Percentiles rank a stretch among this genome's conserved stretches.
Evolutionary conservation across 2,329 filamentous ascomycete genomes (phyloP).

Genomic region (Parasarocladium wereldwijsianum): DNA sequence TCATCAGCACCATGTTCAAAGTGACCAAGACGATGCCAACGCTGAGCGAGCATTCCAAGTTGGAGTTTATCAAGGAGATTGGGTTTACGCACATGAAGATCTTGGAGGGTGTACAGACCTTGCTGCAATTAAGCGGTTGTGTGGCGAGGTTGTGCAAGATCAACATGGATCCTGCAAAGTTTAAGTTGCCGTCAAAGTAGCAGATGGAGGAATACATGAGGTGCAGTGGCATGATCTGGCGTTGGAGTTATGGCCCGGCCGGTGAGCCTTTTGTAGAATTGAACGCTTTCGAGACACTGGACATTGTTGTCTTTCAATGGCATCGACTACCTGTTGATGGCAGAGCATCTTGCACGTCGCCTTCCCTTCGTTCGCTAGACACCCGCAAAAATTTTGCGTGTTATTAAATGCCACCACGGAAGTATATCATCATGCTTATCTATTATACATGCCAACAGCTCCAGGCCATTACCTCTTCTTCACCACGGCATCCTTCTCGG

Average conservation of each 20-base stretch:
- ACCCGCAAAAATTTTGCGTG: conserved; percentile 2
- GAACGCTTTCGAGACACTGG: not conserved
- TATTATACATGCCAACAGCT: too few relatives aligned
- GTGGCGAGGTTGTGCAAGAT: conserved; percentile 83
- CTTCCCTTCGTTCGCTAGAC: not conserved
- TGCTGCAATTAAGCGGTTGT: conserved; percentile 86
- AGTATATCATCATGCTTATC: too few relatives aligned
- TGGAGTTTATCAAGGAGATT: conserved; percentile 97
- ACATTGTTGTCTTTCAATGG: not conserved
- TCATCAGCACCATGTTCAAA: conserved; percentile 97
- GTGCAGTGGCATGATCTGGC: conserved; percentile 15
- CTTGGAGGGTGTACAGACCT: conserved; percentile 89
- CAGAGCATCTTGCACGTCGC: not conserved
- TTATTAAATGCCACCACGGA: too few relatives aligned
- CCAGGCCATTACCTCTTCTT: too few relatives aligned
- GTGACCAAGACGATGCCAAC: conserved; percentile 93
- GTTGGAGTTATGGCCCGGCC: conserved; percentile 15
- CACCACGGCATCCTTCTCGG: conserved; percentile 28
- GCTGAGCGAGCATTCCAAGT: conserved; percentile 83
- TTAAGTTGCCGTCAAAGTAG: conserved; percentile 28
- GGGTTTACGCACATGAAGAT: conserved; percentile 99
- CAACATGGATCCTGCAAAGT: conserved; percentile 87
- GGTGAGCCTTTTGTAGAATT: too few relatives aligned
- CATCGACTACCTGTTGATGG: not conserved
- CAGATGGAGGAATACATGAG: conserved; percentile 1